Evolutionary conservation across 2,329 filamentous ascomycete species (phyloP).

Genomic region (Fonsecaea multimorphosa): DNA sequence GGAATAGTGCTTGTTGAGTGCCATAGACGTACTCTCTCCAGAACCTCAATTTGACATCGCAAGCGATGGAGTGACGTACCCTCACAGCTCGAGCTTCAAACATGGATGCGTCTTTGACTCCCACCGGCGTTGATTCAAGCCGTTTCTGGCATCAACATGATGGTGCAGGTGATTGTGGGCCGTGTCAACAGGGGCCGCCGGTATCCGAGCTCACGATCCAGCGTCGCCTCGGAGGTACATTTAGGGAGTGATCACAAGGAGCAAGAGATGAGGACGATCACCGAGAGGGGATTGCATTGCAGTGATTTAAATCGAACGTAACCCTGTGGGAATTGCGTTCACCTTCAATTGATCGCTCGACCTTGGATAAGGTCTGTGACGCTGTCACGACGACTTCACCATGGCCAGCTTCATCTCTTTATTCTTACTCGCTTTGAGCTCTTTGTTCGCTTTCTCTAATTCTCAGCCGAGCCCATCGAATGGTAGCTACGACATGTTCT

Average conservation of each 20-base stretch:
- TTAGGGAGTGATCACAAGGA: background rate
- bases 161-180: background rate
- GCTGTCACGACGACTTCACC: background rate
- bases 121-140: background rate
- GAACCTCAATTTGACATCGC: background rate
- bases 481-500: conserved; percentile 17
- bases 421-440: background rate
- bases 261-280: background rate
- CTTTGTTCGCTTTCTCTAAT: background rate
- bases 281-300: background rate
- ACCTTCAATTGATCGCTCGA: background rate
- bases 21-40: background rate
- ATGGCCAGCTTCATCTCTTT: background rate
- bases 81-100: background rate
- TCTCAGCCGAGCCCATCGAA: background rate
- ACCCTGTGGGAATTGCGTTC: background rate
- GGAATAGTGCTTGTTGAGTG: background rate
- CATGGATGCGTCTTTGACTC: background rate
- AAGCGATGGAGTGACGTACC: background rate
- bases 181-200: background rate
- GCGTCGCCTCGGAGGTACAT: background rate
- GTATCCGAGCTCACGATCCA: background rate
- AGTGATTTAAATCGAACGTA: background rate
- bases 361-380: background rate
- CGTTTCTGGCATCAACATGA: background rate